A percentile compares a stretch with the other conserved stretches of the same genome.
Conservation (phyloP, 2,329 filamentous ascomycete genomes). For the Talaromyces rugulosus region DNA sequence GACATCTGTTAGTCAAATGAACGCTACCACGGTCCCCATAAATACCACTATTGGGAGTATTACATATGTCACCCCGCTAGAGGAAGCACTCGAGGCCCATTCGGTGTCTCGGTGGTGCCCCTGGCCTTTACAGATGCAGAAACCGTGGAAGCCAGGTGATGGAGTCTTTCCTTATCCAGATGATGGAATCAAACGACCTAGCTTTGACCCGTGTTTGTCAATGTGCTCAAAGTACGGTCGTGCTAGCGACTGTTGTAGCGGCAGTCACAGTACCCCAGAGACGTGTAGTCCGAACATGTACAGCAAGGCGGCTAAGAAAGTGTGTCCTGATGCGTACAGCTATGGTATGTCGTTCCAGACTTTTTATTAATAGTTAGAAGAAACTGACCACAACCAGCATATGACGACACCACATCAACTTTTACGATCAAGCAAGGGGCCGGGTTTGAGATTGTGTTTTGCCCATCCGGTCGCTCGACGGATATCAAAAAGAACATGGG, state of each 20-base stretch:
- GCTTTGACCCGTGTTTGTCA: conserved; percentile 73
- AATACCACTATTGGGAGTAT: conserved; percentile 53
- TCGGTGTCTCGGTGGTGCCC: conserved; percentile 70
- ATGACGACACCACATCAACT: conserved; percentile 54
- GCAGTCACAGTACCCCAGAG: conserved; percentile 59
- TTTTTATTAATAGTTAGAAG: neutral
- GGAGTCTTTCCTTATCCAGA: conserved; percentile 79
- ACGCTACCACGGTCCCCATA: conserved; percentile 46
- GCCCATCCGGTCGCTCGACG: conserved; percentile 49
- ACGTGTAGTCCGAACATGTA: conserved; percentile 66
- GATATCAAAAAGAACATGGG: conserved; percentile 23
- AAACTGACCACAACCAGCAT: conserved; percentile 33
- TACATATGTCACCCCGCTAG: conserved; percentile 64
- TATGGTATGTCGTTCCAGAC: conserved; percentile 54
- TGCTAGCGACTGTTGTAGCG: conserved; percentile 71
- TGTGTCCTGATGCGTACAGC: conserved; percentile 83
- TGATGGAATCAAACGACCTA: conserved; percentile 63
- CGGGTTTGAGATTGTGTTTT: conserved; percentile 75
- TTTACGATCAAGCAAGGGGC: conserved; percentile 61
- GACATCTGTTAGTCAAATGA: conserved; percentile 41
- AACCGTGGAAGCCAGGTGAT: conserved; percentile 64
- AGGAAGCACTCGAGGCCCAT: conserved; percentile 54
- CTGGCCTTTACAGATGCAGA: conserved; percentile 67
- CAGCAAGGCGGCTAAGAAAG: conserved; percentile 63
- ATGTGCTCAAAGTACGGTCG: conserved; percentile 67